These are phyloP conservation scores for Atalantia buxifolia DNA, from an alignment of 345 rosid genomes.

Conservation along the genomic window DNA sequence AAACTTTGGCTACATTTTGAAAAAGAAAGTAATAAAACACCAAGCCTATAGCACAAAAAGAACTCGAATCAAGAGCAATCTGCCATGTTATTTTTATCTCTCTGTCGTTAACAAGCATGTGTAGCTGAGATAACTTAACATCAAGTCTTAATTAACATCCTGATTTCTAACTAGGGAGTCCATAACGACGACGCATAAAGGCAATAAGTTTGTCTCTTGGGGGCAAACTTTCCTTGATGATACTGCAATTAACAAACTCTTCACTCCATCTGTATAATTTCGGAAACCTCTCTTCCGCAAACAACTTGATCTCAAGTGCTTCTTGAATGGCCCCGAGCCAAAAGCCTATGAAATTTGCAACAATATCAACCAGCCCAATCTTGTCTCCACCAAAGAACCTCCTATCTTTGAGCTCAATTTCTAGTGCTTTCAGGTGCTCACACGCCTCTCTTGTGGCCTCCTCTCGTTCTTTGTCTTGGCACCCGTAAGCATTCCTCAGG, in stretches of 20 bases:
- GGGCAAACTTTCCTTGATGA: constrained; percentile 43
- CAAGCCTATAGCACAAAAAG: too few relatives aligned
- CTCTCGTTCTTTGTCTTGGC: constrained; percentile 25
- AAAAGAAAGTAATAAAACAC: too few relatives aligned
- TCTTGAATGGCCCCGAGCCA: constrained; percentile 43
- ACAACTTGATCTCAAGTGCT: constrained; percentile 31
- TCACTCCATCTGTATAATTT: constrained; percentile 34
- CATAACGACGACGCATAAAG: background rate
- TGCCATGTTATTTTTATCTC: too few relatives aligned
- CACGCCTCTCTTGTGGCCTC: constrained; percentile 34
- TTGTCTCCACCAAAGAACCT: constrained; percentile 62
- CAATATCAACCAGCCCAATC: constrained; percentile 58
- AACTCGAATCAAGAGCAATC: too few relatives aligned
- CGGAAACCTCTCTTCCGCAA: constrained; percentile 51
- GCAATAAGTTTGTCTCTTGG: constrained; percentile 31
- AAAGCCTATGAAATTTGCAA: constrained; percentile 31
- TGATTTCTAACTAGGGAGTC: background rate
- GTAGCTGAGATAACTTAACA: background rate
- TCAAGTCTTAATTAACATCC: background rate
- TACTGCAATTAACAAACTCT: constrained; percentile 20
- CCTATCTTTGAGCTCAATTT: constrained; percentile 47
- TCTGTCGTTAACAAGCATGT: too few relatives aligned
- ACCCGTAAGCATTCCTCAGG: constrained; percentile 34
- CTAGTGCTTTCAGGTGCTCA: constrained; percentile 36
- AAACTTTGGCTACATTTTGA: too few relatives aligned